Conservation (phyloP, 1,139 yeast species). For the Pneumocystis carinii region DNA sequence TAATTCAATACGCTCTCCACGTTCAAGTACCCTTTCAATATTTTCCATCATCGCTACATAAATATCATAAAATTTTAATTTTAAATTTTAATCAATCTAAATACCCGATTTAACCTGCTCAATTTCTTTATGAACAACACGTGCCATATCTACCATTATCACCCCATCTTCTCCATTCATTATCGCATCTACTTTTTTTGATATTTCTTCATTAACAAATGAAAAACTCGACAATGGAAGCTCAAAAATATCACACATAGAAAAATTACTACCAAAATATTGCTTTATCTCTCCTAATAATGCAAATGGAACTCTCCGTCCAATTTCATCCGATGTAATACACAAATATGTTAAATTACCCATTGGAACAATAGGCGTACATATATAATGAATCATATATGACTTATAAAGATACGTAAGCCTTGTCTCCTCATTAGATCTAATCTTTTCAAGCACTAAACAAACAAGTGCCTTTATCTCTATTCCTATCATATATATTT, state of each 20-base stretch:
- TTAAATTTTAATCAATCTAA: neutral
- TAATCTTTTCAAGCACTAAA: neutral
- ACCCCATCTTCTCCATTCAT: constrained; percentile 7
- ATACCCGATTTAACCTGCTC: constrained; percentile 25
- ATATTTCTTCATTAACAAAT: constrained; percentile 10
- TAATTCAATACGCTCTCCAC: constrained; percentile 65
- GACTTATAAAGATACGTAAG: constrained; percentile 24
- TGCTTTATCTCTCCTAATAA: constrained; percentile 22
- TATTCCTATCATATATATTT: neutral
- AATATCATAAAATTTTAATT: neutral
- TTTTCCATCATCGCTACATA: constrained; percentile 27
- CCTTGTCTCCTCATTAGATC: constrained; percentile 1
- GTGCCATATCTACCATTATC: constrained; percentile 1
- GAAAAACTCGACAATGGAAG: constrained; percentile 12
- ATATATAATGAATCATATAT: constrained; percentile 24
- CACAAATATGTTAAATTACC: constrained; percentile 23
- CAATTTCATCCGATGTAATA: constrained; percentile 20
- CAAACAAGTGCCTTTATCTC: neutral
- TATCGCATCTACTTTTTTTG: constrained; percentile 11
- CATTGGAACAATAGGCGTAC: constrained; percentile 19
- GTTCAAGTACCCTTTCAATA: constrained; percentile 39
- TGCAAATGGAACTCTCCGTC: constrained; percentile 24
- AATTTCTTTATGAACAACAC: constrained; percentile 24
- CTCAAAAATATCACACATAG: constrained; percentile 13
- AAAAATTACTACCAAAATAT: constrained; percentile 16